These are phyloP conservation scores for Neurospora sp. DNA, from an alignment of 495 filamentous ascomycete genomes.

Conservation along the genomic window DNA sequence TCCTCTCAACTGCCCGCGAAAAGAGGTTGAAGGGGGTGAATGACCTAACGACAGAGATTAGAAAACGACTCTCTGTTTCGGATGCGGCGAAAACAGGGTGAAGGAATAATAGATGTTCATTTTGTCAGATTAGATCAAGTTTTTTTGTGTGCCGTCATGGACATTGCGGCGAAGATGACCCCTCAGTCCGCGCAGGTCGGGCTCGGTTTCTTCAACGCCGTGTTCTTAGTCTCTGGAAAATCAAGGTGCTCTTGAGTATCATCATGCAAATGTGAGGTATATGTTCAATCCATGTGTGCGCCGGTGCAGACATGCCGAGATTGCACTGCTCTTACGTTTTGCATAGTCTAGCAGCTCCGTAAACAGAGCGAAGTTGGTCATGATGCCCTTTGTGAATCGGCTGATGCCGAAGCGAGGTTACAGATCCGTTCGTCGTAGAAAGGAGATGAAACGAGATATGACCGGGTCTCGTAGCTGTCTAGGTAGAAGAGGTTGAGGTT, in stretches of 20 bases:
- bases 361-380: neutral
- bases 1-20: conserved; percentile 46
- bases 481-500: neutral
- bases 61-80: conserved; percentile 16
- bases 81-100: neutral
- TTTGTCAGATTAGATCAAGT: conserved; percentile 49
- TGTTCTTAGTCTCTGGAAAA: conserved; percentile 30
- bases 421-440: neutral
- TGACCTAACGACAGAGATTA: conserved; percentile 43
- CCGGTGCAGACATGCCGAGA: neutral
- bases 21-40: conserved; percentile 48
- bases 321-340: neutral
- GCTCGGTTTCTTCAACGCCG: conserved; percentile 34
- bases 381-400: neutral
- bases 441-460: neutral
- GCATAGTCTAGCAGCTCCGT: neutral
- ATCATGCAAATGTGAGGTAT: conserved; percentile 24
- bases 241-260: conserved; percentile 30
- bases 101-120: neutral
- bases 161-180: conserved; percentile 39
- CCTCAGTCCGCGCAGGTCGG: conserved; percentile 19
- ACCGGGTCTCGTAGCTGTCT: neutral
- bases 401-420: neutral
- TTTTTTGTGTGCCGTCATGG: conserved; percentile 36
- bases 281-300: neutral